Conservation (phyloP, 208 protist species). For the Lotmaria passim region DNA sequence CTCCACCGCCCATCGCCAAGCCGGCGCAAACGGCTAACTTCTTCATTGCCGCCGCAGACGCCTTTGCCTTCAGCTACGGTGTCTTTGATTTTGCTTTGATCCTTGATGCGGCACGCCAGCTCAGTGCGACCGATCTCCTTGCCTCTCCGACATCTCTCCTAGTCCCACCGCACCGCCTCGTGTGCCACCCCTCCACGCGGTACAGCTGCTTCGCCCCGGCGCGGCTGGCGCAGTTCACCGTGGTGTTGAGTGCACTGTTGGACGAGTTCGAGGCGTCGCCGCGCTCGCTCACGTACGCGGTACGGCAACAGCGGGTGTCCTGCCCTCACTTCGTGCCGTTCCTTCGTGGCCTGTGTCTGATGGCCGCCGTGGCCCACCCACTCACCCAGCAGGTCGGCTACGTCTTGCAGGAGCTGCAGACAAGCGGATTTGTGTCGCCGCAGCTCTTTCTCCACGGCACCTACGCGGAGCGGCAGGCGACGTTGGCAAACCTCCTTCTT, state of each 20-base stretch:
- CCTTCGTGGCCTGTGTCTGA: constrained; percentile 43
- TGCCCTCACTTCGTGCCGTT: constrained; percentile 35
- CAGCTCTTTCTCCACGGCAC: constrained; percentile 40
- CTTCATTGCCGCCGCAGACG: constrained; percentile 33
- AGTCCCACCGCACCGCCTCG: constrained; percentile 33
- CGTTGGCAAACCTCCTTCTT: constrained; percentile 21
- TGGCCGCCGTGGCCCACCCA: constrained; percentile 26
- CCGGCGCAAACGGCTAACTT: constrained; percentile 30
- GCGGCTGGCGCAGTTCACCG: constrained; percentile 12
- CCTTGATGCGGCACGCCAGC: constrained; percentile 12
- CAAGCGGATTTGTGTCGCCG: constrained; percentile 29
- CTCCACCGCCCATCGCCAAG: constrained; percentile 32
- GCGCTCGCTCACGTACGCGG: constrained; percentile 12
- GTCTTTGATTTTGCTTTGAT: constrained; percentile 47
- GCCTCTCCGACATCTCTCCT: constrained; percentile 18
- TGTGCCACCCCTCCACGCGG: constrained; percentile 4
- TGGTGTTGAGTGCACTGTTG: constrained; percentile 30
- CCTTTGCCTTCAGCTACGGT: constrained; percentile 52
- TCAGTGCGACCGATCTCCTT: constrained; percentile 18
- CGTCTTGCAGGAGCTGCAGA: constrained; percentile 45
- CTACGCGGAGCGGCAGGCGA: constrained; percentile 27
- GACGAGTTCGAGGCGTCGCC: constrained; percentile 34
- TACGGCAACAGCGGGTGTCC: background rate
- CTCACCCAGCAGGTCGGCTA: constrained; percentile 40
- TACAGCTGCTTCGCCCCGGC: constrained; percentile 21